Base-by-base conservation (phyloP, 208 protist species). In the Acanthamoeba healyi region DNA sequence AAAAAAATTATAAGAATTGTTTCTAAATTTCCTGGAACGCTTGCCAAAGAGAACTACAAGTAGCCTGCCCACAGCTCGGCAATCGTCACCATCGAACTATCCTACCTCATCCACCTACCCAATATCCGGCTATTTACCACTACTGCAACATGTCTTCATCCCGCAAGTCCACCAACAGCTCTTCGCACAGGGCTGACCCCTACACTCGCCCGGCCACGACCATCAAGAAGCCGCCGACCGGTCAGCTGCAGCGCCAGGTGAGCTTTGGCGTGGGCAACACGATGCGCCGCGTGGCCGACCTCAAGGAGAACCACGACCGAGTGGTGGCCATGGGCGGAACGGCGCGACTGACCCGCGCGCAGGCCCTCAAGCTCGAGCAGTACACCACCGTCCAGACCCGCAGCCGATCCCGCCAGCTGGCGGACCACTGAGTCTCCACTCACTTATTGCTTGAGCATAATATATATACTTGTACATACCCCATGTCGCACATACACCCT, bases 341-440 rank as follows among this genome's bases (percentile, higher is more conserved):
- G 6, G 40, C 38, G 26, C 74, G 74, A 12, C 17, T 82, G 36
- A 82, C 74, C 38, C 74, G 74, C 7, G 10, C 74, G 40, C 74
- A 82, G 24, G 74, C 74, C 38, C 74, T 42, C 74, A 82, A 82
- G 74, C 40, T 82, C 22, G 40, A 82, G 2, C 74, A 82, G 74
- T 82, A n/a, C 17, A 82, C 12, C 74, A 82, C 74, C 40, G 74
- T 82, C 38, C 74, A 82, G 74, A 82, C 74, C 6, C 74, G 74
- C 40, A 54, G 40, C 36, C 74, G 74, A 32, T 42, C 74, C 15
- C 74, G 74, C 0, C 65, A 74, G 65, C 65, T 74, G 19, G 54
- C 54, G n/a, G n/a, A n/a, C n/a, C 54, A 61, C 54, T 24, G 29
- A 61, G 19, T n/a, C n/a, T n/a, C n/a, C n/a, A n/a, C n/a, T n/a